These are phyloP conservation scores for Serendipita vermifera DNA, from an alignment of 768 basidiomycete genomes.

Conservation along the genomic window DNA sequence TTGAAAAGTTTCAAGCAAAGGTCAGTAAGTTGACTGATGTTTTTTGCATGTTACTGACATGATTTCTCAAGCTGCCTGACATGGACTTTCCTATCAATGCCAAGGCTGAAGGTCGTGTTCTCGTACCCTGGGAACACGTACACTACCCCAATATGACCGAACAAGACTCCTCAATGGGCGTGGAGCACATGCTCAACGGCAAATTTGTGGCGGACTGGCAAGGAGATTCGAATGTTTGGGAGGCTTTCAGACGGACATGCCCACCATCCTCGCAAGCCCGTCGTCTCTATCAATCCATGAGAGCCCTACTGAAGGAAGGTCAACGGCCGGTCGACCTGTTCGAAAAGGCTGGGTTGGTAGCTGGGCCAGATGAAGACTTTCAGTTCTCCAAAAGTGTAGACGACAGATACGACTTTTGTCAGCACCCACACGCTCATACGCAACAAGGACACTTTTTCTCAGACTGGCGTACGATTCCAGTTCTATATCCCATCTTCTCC, in stretches of 20 bases:
- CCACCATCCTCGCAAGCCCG: conserved; percentile 65
- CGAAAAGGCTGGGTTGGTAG: conserved; percentile 27
- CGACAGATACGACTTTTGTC: conserved; percentile 65
- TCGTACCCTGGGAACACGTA: conserved; percentile 87
- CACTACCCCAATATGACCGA: conserved; percentile 55
- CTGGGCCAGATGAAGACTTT: conserved; percentile 36
- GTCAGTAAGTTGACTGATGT: conserved; percentile 27
- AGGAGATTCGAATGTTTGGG: conserved; percentile 79
- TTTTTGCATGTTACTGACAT: neutral
- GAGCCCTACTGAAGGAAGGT: conserved; percentile 21
- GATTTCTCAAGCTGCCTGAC: conserved; percentile 56
- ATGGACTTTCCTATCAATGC: conserved; percentile 92
- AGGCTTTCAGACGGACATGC: conserved; percentile 88
- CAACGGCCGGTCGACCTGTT: conserved; percentile 18
- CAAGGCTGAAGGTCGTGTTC: conserved; percentile 82
- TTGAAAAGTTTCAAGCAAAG: conserved; percentile 51
- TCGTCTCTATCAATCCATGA: conserved; percentile 57
- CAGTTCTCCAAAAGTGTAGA: conserved; percentile 49
- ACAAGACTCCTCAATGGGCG: conserved; percentile 34
- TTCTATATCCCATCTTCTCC: conserved; percentile 87
- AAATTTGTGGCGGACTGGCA: conserved; percentile 74
- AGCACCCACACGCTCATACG: conserved; percentile 67
- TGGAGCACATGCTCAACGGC: conserved; percentile 45
- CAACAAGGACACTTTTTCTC: conserved; percentile 94
- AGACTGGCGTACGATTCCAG: conserved; percentile 82